Evolutionary conservation across 2,329 filamentous ascomycete species (phyloP).

Genomic region (Periglandula ipomoeae): DNA sequence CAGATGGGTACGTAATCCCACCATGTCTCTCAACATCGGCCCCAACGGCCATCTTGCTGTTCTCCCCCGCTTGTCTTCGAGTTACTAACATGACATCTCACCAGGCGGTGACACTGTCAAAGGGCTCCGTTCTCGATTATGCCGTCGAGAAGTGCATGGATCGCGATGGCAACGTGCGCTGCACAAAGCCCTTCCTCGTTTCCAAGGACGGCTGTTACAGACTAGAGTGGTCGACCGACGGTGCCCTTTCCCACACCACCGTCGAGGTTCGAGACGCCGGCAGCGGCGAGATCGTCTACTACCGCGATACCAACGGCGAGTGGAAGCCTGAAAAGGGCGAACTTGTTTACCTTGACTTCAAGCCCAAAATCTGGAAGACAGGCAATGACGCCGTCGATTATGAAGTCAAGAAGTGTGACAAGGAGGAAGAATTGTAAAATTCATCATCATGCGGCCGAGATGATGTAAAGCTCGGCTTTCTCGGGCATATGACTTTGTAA

Average conservation of each 20-base stretch:
- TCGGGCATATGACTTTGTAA: background rate
- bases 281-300: slow-evolving; percentile 31
- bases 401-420: slow-evolving; percentile 19
- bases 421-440: background rate
- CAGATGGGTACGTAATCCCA: slow-evolving; percentile 6
- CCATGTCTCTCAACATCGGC: background rate
- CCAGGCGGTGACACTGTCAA: slow-evolving; percentile 13
- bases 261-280: slow-evolving; percentile 27
- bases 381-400: slow-evolving; percentile 36
- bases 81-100: background rate
- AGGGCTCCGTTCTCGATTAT: slow-evolving; percentile 31
- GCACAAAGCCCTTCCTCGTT: slow-evolving; percentile 31
- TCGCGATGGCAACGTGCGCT: slow-evolving; percentile 26
- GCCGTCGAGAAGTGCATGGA: slow-evolving; percentile 33
- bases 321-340: slow-evolving; percentile 36
- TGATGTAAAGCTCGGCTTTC: background rate
- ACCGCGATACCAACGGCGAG: slow-evolving; percentile 34
- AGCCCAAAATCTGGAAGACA: slow-evolving; percentile 33
- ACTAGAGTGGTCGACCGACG: slow-evolving; percentile 29
- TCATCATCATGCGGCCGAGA: background rate
- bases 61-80: no score
- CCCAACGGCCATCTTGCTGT: background rate
- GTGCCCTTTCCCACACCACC: slow-evolving; percentile 30
- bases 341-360: slow-evolving; percentile 36
- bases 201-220: slow-evolving; percentile 28